phyloP scores from a whole-genome alignment of 2,329 filamentous ascomycete genomes.

The Talaromyces albobiverticillius region DNA sequence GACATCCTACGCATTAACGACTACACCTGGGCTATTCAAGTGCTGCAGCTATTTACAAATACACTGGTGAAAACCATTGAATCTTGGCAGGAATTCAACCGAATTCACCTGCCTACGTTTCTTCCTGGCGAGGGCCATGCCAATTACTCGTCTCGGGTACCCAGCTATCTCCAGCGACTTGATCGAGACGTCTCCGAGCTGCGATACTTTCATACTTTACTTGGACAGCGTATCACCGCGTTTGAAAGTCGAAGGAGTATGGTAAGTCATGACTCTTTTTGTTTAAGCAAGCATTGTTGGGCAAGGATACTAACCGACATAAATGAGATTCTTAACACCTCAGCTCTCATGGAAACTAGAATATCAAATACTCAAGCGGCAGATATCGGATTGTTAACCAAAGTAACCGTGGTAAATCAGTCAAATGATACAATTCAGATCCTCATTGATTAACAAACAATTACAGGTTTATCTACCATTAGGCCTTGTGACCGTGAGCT shows the following conservation, averaged over 20 bases:
- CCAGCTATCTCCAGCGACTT: neutral
- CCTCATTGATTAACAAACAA: neutral
- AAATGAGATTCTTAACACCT: neutral
- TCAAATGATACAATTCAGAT: neutral
- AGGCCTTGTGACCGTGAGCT: neutral
- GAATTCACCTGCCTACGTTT: neutral
- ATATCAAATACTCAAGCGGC: slow-evolving; percentile 8
- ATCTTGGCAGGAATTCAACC: slow-evolving; percentile 1
- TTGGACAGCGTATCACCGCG: neutral
- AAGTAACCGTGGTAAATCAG: slow-evolving; percentile 3
- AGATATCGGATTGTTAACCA: slow-evolving; percentile 8
- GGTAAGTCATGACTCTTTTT: neutral
- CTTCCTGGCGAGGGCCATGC: neutral
- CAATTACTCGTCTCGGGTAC: neutral
- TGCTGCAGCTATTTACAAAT: slow-evolving; percentile 2
- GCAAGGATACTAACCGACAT: neutral
- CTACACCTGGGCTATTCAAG: slow-evolving; percentile 9
- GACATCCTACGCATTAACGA: slow-evolving; percentile 1
- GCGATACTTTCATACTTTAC: slow-evolving; percentile 6
- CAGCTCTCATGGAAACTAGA: slow-evolving; percentile 7
- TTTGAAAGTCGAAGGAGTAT: slow-evolving; percentile 6
- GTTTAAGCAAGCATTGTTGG: too few species aligned
- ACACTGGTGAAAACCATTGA: neutral
- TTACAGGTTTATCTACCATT: neutral
- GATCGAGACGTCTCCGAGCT: slow-evolving; percentile 1